phyloP scores from a whole-genome alignment of 2,329 filamentous ascomycete genomes.

The Exophiala oligosperma region DNA sequence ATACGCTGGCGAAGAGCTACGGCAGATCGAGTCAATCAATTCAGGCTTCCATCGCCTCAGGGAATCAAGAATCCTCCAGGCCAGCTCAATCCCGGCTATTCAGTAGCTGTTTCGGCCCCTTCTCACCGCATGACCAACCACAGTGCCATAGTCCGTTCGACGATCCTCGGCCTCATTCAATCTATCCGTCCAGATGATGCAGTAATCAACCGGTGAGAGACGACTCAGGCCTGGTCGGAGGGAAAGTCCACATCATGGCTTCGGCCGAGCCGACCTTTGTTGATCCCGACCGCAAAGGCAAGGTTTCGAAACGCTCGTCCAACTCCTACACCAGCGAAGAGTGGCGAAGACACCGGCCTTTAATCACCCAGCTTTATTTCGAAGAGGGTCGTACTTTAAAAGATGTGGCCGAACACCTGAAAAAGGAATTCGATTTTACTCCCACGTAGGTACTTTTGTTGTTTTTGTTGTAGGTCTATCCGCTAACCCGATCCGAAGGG shows the following conservation, averaged over 20 bases:
- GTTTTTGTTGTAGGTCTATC: background rate
- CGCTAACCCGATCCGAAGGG: conserved; percentile 18
- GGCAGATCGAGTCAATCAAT: no score
- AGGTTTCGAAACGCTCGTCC: conserved; percentile 27
- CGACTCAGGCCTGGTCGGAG: background rate
- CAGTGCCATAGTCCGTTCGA: no score
- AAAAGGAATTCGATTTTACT: conserved; percentile 28
- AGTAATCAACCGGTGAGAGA: no score
- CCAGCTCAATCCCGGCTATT: no score
- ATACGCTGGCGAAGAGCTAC: no score
- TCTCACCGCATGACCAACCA: no score
- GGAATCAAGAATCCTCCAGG: no score
- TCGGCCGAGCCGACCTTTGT: conserved; percentile 13
- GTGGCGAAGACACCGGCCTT: conserved; percentile 28
- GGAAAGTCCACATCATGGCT: conserved; percentile 12
- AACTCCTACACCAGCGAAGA: conserved; percentile 31
- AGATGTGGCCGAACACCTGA: conserved; percentile 29
- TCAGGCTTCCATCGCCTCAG: no score
- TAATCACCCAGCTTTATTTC: conserved; percentile 30
- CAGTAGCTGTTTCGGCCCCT: no score
- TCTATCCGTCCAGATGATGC: no score
- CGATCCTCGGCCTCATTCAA: background rate
- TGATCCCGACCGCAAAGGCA: conserved; percentile 18
- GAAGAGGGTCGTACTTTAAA: conserved; percentile 30
- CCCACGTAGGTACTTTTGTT: conserved; percentile 27